Evolutionary conservation across 2,329 filamentous ascomycete genomes (phyloP).

Genomic region (Cladosporium sp.): DNA sequence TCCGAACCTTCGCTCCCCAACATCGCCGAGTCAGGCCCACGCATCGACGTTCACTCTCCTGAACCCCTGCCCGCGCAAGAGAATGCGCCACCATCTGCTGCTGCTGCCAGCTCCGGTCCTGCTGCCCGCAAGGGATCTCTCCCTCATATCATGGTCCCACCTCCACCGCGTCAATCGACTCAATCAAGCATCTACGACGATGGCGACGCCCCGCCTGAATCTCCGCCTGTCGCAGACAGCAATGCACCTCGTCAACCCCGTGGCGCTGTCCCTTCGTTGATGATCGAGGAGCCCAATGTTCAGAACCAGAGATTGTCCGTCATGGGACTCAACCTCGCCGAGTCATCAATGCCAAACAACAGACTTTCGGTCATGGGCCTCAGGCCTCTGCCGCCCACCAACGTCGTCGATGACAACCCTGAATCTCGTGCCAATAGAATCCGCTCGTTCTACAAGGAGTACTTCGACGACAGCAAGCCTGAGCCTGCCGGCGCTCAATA

Average conservation of each 20-base stretch:
- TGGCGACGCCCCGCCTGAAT: constrained; percentile 17
- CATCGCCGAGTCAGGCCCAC: constrained; percentile 12
- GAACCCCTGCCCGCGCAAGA: constrained; percentile 22
- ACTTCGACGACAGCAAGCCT: constrained; percentile 80
- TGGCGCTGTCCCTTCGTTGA: not conserved
- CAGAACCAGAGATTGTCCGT: constrained; percentile 15
- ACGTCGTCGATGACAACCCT: constrained; percentile 83
- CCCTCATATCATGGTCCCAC: constrained; percentile 5
- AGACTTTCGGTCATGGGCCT: constrained; percentile 57
- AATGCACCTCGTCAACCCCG: not conserved
- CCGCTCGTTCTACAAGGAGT: constrained; percentile 98
- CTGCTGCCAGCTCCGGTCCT: constrained; percentile 5
- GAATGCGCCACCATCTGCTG: constrained; percentile 11
- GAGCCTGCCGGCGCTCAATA: constrained; percentile 39
- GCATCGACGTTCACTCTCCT: constrained; percentile 20
- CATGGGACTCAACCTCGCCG: constrained; percentile 14
- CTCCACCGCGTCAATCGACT: constrained; percentile 15
- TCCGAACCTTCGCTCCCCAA: constrained; percentile 15
- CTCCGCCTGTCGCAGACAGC: constrained; percentile 16
- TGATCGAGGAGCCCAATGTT: constrained; percentile 1
- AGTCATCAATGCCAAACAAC: constrained; percentile 18
- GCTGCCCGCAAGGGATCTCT: constrained; percentile 9
- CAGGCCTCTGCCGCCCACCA: constrained; percentile 75
- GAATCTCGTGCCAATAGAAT: constrained; percentile 95
- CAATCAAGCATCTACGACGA: constrained; percentile 29